These are phyloP conservation scores for Tylopilus cervinicoccineus DNA, from an alignment of 768 basidiomycete genomes.

Conservation along the genomic window DNA sequence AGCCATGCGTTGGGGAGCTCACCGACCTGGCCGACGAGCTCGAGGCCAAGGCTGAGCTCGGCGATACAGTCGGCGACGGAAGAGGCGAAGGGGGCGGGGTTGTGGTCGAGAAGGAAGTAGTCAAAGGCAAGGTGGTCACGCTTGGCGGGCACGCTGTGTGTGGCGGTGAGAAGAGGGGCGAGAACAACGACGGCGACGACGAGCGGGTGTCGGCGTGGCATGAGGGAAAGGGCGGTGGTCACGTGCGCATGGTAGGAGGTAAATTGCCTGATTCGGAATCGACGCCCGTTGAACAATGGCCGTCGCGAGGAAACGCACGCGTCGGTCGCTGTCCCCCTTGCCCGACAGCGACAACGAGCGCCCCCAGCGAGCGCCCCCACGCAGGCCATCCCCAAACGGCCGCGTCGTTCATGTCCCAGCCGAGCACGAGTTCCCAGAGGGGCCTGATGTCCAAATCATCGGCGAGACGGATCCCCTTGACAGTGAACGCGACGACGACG, in stretches of 20 bases:
- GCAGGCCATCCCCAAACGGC: conserved; percentile 4
- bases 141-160: conserved; percentile 23
- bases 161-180: conserved; percentile 1
- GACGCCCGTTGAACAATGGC: conserved; percentile 14
- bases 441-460: conserved; percentile 37
- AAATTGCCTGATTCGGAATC: background rate
- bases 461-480: conserved; percentile 38
- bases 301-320: conserved; percentile 22
- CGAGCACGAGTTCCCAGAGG: conserved; percentile 37
- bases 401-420: conserved; percentile 13
- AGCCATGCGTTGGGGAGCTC: conserved; percentile 83
- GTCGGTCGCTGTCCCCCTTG: conserved; percentile 17
- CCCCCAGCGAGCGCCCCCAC: conserved; percentile 7
- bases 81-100: conserved; percentile 46
- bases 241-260: conserved; percentile 4
- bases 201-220: conserved; percentile 13
- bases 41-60: conserved; percentile 70
- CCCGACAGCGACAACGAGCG: conserved; percentile 18
- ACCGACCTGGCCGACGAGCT: conserved; percentile 86
- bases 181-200: conserved; percentile 8
- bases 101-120: conserved; percentile 80
- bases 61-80: conserved; percentile 57
- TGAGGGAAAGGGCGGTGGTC: conserved; percentile 5
- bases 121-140: conserved; percentile 60
- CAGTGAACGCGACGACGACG: conserved; percentile 27